Percentiles rank a stretch among this genome's conserved stretches.
These are phyloP conservation scores for Clavispora santaluciae DNA, from an alignment of 805 yeast genomes.

Conservation along the genomic window DNA sequence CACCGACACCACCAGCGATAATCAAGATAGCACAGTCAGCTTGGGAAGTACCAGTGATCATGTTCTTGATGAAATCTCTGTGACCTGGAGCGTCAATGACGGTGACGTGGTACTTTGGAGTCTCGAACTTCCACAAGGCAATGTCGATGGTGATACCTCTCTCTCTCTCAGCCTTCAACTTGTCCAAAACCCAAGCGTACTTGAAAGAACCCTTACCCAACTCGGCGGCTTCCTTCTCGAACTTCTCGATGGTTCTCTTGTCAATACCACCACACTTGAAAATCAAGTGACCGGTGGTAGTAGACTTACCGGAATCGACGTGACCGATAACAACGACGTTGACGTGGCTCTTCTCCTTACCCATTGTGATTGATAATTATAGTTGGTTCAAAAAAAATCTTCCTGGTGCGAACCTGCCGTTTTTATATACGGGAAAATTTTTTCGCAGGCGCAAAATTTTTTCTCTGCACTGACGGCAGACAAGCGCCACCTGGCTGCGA, in stretches of 20 bases:
- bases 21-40: conserved; percentile 90
- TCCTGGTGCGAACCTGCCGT: conserved; percentile 1
- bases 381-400: conserved; percentile 4
- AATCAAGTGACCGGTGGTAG: conserved; percentile 82
- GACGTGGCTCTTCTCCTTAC: conserved; percentile 96
- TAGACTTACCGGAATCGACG: conserved; percentile 98
- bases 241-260: conserved; percentile 8
- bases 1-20: conserved; percentile 91
- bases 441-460: background rate
- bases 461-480: background rate
- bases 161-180: conserved; percentile 93
- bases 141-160: conserved; percentile 96
- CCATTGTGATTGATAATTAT: conserved; percentile 39
- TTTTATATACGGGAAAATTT: conserved; percentile 1
- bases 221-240: conserved; percentile 7
- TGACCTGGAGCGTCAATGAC: conserved; percentile 96
- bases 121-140: conserved; percentile 90
- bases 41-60: conserved; percentile 93
- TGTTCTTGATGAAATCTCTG: conserved; percentile 94
- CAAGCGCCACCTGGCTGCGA: background rate
- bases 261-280: conserved; percentile 10
- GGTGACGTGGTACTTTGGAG: conserved; percentile 84
- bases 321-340: conserved; percentile 99
- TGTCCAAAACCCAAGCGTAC: conserved; percentile 97
- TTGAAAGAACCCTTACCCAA: conserved; percentile 66